These are phyloP conservation scores for Atalantia buxifolia DNA, from an alignment of 345 rosid genomes.

Conservation along the genomic window DNA sequence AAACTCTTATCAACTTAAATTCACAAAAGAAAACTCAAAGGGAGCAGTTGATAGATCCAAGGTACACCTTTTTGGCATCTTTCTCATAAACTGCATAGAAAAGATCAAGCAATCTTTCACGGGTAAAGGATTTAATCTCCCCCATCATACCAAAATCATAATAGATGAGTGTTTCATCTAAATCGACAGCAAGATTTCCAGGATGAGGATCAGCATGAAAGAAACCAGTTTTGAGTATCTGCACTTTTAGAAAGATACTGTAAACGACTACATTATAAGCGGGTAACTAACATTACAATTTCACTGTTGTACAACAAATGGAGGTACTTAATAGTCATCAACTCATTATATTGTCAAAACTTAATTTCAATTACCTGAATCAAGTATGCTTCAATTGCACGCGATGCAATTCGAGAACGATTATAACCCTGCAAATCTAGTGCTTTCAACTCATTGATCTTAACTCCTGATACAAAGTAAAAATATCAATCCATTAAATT, in stretches of 20 bases:
- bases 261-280: conserved; percentile 2
- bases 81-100: conserved; percentile 90
- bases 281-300: background rate
- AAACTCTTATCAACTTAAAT: background rate
- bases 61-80: conserved; percentile 83
- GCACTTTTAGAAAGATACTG: conserved; percentile 12
- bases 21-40: conserved; percentile 2
- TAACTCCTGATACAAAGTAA: conserved; percentile 52
- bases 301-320: background rate
- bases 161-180: conserved; percentile 78
- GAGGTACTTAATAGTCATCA: background rate
- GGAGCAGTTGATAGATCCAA: conserved; percentile 10
- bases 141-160: conserved; percentile 99
- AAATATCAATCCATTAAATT: background rate
- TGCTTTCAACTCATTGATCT: conserved; percentile 58
- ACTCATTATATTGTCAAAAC: background rate
- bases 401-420: conserved; percentile 82
- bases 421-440: conserved; percentile 59
- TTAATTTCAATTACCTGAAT: conserved; percentile 62
- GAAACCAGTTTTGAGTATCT: conserved; percentile 93
- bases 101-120: conserved; percentile 79
- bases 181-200: conserved; percentile 90
- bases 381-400: conserved; percentile 84
- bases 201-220: conserved; percentile 99
- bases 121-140: conserved; percentile 87